Conservation (phyloP, 805 yeast genomes). For the Wickerhamomyces pijperi region DNA sequence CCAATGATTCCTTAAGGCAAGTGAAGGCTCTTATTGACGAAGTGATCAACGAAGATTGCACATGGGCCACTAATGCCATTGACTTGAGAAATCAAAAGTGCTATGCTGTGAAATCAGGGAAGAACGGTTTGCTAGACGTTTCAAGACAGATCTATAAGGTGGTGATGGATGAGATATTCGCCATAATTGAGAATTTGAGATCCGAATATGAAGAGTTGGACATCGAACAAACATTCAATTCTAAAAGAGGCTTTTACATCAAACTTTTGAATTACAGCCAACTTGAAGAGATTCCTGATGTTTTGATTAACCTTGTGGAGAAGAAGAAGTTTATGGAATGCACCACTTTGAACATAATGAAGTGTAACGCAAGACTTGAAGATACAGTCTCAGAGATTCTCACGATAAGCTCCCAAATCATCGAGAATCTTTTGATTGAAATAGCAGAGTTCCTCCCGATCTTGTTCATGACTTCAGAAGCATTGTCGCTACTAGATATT, state of each 20-base stretch:
- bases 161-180: constrained; percentile 25
- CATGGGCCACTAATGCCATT: constrained; percentile 27
- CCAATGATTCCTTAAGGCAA: constrained; percentile 13
- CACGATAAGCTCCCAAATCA: constrained; percentile 28
- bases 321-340: constrained; percentile 26
- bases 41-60: constrained; percentile 30
- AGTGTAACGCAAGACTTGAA: constrained; percentile 28
- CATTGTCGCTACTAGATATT: constrained; percentile 30
- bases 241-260: constrained; percentile 27
- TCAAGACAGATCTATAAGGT: constrained; percentile 30
- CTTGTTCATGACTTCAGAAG: constrained; percentile 32
- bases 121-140: constrained; percentile 33
- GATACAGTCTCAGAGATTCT: constrained; percentile 30
- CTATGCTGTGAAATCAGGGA: constrained; percentile 32
- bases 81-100: constrained; percentile 33
- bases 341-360: constrained; percentile 28
- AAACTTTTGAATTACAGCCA: constrained; percentile 16
- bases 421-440: constrained; percentile 21
- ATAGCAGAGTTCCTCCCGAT: constrained; percentile 21
- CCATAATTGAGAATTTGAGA: constrained; percentile 16
- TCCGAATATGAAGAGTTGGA: constrained; percentile 13
- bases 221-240: constrained; percentile 24
- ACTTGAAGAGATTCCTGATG: constrained; percentile 18
- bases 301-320: constrained; percentile 22
- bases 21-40: constrained; percentile 19